Percentiles rank a stretch among this genome's conserved stretches.
phyloP scores from a whole-genome alignment of 768 basidiomycete species.

The Boletus reticuloceps region DNA sequence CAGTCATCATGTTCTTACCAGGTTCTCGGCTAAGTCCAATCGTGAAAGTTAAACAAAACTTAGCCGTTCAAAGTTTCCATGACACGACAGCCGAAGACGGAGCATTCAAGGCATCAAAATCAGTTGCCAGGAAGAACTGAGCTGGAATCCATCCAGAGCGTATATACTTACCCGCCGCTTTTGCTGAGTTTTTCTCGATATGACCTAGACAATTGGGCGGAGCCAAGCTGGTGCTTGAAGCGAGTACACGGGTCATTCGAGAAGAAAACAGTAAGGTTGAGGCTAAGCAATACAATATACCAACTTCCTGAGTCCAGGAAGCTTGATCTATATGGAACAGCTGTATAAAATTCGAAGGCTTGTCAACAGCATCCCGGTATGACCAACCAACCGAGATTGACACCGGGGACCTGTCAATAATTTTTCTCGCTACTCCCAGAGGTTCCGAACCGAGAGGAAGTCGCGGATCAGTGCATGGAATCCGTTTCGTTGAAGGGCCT shows the following conservation, averaged over 20 bases:
- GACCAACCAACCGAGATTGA: background rate
- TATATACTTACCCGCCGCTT: conserved; percentile 4
- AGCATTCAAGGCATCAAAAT: background rate
- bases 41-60: conserved; percentile 1
- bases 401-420: conserved; percentile 3
- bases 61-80: conserved; percentile 15
- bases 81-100: background rate
- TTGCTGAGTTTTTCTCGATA: background rate
- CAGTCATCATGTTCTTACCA: background rate
- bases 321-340: background rate
- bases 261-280: background rate
- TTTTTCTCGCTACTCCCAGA: background rate
- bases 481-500: background rate
- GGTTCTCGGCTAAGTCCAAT: background rate
- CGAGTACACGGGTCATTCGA: background rate
- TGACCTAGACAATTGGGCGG: background rate
- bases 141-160: background rate
- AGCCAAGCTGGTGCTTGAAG: background rate
- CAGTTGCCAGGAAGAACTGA: conserved; percentile 9
- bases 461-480: background rate
- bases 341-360: background rate
- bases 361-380: background rate
- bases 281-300: background rate
- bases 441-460: background rate
- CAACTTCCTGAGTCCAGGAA: background rate